Conservation (phyloP, 2,329 filamentous ascomycete species). For the Beauveria australis region DNA sequence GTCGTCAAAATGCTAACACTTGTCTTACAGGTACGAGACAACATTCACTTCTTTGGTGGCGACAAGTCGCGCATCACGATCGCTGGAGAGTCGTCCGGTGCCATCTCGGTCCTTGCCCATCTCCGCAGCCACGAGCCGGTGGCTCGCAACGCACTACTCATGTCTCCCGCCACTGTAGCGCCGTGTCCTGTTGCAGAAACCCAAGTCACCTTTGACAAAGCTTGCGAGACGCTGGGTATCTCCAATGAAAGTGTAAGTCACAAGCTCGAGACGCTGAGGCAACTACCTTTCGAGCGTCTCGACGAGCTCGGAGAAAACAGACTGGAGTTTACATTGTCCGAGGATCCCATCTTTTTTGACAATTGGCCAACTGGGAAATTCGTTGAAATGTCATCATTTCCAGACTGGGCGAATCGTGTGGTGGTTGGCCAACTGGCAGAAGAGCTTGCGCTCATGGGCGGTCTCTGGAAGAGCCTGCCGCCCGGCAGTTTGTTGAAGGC, state of each 20-base stretch:
- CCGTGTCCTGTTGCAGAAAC: not conserved
- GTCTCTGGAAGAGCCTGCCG: not conserved
- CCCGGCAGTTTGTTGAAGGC: not conserved
- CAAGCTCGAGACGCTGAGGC: not conserved
- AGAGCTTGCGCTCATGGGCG: not conserved
- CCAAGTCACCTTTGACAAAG: not conserved
- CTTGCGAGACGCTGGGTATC: not conserved
- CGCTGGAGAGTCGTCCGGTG: slow-evolving; percentile 52
- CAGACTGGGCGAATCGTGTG: not conserved
- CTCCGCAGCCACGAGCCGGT: not conserved
- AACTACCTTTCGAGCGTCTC: not conserved
- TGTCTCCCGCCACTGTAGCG: not conserved
- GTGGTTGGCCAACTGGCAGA: not conserved
- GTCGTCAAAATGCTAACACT: not conserved
- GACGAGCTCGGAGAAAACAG: not conserved
- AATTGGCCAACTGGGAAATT: not conserved
- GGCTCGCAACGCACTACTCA: not conserved
- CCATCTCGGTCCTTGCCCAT: slow-evolving; percentile 55
- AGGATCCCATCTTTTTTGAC: not conserved
- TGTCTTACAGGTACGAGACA: slow-evolving; percentile 29
- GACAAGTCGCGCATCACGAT: slow-evolving; percentile 57
- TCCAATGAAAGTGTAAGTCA: not conserved
- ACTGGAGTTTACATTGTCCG: not conserved
- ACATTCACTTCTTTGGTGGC: slow-evolving; percentile 58
- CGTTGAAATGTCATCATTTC: not conserved